Percentiles rank a stretch among this genome's conserved stretches.
phyloP scores from a whole-genome alignment of 1,139 yeast species.

The Ogataea hybrid region DNA sequence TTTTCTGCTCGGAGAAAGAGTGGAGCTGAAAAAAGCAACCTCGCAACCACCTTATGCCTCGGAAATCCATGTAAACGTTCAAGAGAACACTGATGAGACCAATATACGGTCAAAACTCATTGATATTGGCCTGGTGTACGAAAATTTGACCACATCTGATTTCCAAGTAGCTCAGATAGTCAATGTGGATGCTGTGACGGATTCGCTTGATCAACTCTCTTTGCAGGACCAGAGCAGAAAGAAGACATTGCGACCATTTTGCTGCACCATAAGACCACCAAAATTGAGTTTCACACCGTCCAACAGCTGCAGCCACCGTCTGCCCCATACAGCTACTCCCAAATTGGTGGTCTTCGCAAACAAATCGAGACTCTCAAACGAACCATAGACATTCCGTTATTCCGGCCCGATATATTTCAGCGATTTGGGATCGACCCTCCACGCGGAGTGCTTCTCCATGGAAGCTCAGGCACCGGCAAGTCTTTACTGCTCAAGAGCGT shows the following conservation, averaged over 20 bases:
- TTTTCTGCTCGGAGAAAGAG: constrained; percentile 70
- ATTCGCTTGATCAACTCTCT: constrained; percentile 1
- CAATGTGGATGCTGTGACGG: constrained; percentile 13
- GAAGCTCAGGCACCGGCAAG: no score
- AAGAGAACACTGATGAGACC: constrained; percentile 27
- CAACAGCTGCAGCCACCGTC: neutral
- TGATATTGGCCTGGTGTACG: constrained; percentile 28
- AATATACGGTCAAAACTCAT: constrained; percentile 18
- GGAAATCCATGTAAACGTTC: constrained; percentile 12
- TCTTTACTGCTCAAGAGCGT: no score
- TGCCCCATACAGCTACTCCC: constrained; percentile 22
- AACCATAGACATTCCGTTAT: no score
- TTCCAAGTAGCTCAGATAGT: constrained; percentile 26
- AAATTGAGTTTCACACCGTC: constrained; percentile 37
- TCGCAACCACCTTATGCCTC: constrained; percentile 44
- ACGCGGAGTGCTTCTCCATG: no score
- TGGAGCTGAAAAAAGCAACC: constrained; percentile 44
- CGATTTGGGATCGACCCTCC: no score
- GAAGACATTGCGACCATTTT: constrained; percentile 6
- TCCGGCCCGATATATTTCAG: no score
- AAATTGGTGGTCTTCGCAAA: constrained; percentile 73
- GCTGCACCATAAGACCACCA: constrained; percentile 27
- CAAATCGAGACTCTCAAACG: constrained; percentile 65
- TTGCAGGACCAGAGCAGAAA: neutral
- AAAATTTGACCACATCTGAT: constrained; percentile 18